Percentiles rank a stretch among this genome's conserved stretches.
These are phyloP conservation scores for Aspergillus eucalypticola DNA, from an alignment of 2,329 filamentous ascomycete genomes.

Conservation along the genomic window DNA sequence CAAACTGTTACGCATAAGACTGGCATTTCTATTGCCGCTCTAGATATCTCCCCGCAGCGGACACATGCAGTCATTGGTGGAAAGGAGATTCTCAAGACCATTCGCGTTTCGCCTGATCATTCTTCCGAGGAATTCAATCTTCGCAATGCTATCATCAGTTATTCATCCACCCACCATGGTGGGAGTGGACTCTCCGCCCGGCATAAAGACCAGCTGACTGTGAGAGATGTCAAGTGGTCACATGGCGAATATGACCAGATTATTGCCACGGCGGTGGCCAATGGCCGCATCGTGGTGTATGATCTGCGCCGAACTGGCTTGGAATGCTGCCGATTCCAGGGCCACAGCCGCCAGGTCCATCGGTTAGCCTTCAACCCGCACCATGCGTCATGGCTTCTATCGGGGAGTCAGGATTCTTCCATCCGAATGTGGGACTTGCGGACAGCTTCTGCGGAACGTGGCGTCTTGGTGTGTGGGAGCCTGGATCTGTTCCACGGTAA, in stretches of 20 bases:
- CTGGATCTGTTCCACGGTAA: conserved; percentile 57
- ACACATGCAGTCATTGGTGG: conserved; percentile 66
- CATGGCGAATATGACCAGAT: conserved; percentile 61
- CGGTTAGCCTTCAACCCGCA: conserved; percentile 66
- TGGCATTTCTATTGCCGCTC: conserved; percentile 63
- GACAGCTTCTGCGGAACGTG: conserved; percentile 50
- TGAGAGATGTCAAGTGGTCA: conserved; percentile 69
- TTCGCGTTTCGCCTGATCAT: conserved; percentile 58
- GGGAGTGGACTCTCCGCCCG: conserved; percentile 48
- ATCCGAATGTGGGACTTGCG: conserved; percentile 67
- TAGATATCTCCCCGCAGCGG: conserved; percentile 63
- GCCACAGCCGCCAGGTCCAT: conserved; percentile 67
- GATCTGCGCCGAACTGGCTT: conserved; percentile 62
- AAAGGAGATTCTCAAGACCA: conserved; percentile 66
- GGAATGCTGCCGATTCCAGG: conserved; percentile 63
- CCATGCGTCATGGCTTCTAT: conserved; percentile 60
- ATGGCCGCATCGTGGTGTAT: conserved; percentile 66
- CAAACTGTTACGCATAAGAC: conserved; percentile 63
- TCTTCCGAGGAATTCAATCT: conserved; percentile 66
- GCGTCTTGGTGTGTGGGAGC: conserved; percentile 56
- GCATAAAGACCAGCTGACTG: conserved; percentile 60
- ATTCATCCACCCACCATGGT: conserved; percentile 54
- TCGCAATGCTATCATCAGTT: conserved; percentile 60
- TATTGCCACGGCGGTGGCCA: conserved; percentile 65
- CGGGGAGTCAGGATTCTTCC: conserved; percentile 65